Evolutionary conservation across 495 filamentous ascomycete species (phyloP).

Genomic region (Hypoxylon crocopeplum): DNA sequence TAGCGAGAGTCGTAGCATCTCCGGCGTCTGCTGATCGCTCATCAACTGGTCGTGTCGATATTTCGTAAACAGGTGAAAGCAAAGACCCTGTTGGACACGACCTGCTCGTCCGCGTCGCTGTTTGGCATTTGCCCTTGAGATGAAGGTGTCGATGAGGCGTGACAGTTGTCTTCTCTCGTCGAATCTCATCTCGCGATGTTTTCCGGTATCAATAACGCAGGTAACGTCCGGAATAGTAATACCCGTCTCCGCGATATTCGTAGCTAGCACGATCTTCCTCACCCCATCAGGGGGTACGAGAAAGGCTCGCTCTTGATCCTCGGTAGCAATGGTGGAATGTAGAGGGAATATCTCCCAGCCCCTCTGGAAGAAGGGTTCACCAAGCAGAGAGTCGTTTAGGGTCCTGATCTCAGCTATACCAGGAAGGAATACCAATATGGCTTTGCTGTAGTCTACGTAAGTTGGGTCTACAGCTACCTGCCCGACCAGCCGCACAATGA

Average conservation of each 20-base stretch:
- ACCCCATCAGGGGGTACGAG: slow-evolving; percentile 78
- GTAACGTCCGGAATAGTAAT: slow-evolving; percentile 98
- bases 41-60: slow-evolving; percentile 80
- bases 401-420: slow-evolving; percentile 92
- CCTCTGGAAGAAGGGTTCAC: slow-evolving; percentile 70
- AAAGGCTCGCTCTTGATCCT: slow-evolving; percentile 94
- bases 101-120: slow-evolving; percentile 93
- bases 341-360: slow-evolving; percentile 84
- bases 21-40: slow-evolving; percentile 89
- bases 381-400: slow-evolving; percentile 79
- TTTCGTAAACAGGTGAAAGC: slow-evolving; percentile 94
- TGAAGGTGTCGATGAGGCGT: slow-evolving; percentile 87
- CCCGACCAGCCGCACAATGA: slow-evolving; percentile 77
- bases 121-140: slow-evolving; percentile 92
- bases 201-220: slow-evolving; percentile 92
- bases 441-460: slow-evolving; percentile 78
- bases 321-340: slow-evolving; percentile 94
- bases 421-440: slow-evolving; percentile 91
- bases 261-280: slow-evolving; percentile 92
- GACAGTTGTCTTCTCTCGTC: slow-evolving; percentile 92
- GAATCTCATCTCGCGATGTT: slow-evolving; percentile 95
- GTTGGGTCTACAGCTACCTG: slow-evolving; percentile 71
- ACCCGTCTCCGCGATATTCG: slow-evolving; percentile 96
- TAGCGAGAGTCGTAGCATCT: slow-evolving; percentile 90
- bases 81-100: slow-evolving; percentile 92